A percentile compares a stretch with the other conserved stretches of the same genome.
Conservation (phyloP, 2,329 filamentous ascomycete species). For the Pseudogymnoascus sp. region DNA sequence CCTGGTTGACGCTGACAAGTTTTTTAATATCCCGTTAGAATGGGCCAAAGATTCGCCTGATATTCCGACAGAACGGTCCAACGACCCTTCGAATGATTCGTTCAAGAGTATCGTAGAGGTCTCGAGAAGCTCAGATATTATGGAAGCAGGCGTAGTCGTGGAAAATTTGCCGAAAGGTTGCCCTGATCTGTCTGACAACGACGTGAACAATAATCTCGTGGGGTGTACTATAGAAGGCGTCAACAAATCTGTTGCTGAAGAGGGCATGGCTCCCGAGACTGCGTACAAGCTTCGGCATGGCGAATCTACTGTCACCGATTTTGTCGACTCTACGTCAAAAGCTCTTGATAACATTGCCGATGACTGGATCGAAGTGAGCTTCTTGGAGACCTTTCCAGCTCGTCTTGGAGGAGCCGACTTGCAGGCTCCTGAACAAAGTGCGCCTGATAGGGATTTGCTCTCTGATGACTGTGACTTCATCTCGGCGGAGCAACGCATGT, state of each 20-base stretch:
- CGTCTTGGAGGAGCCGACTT: background rate
- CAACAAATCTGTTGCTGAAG: background rate
- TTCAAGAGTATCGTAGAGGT: background rate
- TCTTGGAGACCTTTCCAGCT: background rate
- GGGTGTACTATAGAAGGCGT: background rate
- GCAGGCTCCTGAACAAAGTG: background rate
- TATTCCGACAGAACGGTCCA: background rate
- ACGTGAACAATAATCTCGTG: background rate
- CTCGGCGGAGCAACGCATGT: background rate
- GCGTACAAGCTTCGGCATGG: background rate
- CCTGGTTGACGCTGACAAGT: background rate
- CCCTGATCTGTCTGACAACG: background rate
- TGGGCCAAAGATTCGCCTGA: background rate
- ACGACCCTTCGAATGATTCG: background rate
- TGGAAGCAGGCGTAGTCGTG: background rate
- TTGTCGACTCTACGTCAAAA: background rate
- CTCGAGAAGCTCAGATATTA: background rate
- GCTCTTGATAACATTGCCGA: background rate
- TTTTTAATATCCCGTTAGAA: background rate
- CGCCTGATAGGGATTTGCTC: background rate
- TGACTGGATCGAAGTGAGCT: constrained; percentile 4
- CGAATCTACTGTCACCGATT: background rate
- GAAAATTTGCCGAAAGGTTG: background rate
- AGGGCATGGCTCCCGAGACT: background rate
- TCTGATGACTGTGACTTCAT: background rate